Conservation (phyloP, 179 eudicot genomes). For the Pouteria campechiana region DNA sequence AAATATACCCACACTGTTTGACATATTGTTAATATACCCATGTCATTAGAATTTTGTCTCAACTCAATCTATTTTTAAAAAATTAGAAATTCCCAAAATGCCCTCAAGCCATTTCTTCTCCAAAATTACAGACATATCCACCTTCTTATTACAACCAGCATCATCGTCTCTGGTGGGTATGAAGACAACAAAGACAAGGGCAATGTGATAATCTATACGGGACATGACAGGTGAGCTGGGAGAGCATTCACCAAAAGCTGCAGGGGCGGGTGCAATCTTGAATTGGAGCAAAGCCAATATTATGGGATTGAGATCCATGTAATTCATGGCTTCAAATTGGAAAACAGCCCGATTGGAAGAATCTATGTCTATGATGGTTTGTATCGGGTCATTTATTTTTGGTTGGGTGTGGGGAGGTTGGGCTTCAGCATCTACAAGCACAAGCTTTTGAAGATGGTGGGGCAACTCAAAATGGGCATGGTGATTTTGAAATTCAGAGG, state of each 20-base stretch:
- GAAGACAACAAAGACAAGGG: conserved; percentile 62
- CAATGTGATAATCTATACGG: conserved; percentile 47
- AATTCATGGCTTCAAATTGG: conserved; percentile 42
- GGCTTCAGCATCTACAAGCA: conserved; percentile 56
- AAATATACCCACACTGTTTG: too few species aligned
- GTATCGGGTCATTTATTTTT: conserved; percentile 30
- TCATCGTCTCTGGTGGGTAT: conserved; percentile 67
- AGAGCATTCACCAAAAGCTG: conserved; percentile 48
- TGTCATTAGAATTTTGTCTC: too few species aligned
- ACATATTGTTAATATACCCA: too few species aligned
- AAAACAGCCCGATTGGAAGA: conserved; percentile 34
- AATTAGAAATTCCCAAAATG: too few species aligned
- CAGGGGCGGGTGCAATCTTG: conserved; percentile 64
- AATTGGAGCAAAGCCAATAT: conserved; percentile 57
- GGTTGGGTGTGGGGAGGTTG: conserved; percentile 51
- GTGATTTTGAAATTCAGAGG: conserved; percentile 23
- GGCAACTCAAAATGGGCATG: conserved; percentile 56
- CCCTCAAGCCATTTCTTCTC: too few species aligned
- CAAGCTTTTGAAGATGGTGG: conserved; percentile 37
- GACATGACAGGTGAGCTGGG: conserved; percentile 62
- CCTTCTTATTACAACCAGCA: conserved; percentile 65
- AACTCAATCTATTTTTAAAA: too few species aligned
- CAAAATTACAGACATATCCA: too few species aligned
- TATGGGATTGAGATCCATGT: conserved; percentile 69
- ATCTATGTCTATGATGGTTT: conserved; percentile 69